Conservation (phyloP, 2,329 filamentous ascomycete species). For the Fusarium concolor region DNA sequence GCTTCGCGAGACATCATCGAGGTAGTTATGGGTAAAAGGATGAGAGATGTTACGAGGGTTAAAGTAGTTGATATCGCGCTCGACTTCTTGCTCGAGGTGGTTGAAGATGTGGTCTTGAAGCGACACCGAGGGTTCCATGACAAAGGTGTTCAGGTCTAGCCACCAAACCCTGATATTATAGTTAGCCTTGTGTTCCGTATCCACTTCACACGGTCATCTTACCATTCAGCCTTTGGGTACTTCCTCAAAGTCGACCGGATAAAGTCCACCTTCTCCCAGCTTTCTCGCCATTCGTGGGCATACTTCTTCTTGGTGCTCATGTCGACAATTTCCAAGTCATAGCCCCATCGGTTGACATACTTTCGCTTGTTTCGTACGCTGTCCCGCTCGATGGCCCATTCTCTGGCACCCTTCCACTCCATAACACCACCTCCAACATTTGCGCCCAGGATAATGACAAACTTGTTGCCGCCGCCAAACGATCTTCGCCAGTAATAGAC, state of each 20-base stretch:
- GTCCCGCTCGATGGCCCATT: constrained; percentile 98
- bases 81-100: constrained; percentile 77
- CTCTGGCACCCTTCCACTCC: constrained; percentile 97
- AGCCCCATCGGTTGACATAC: constrained; percentile 89
- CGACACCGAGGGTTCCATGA: constrained; percentile 95
- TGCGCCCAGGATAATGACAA: constrained; percentile 91
- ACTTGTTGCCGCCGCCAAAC: constrained; percentile 86
- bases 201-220: constrained; percentile 51
- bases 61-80: constrained; percentile 96
- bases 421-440: constrained; percentile 97
- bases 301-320: constrained; percentile 99
- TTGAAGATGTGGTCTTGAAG: constrained; percentile 93
- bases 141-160: constrained; percentile 96
- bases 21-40: constrained; percentile 77
- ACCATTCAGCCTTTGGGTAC: constrained; percentile 97
- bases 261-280: constrained; percentile 98
- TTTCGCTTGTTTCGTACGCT: constrained; percentile 95
- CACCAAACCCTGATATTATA: constrained; percentile 94
- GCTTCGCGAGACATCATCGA: constrained; percentile 80
- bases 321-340: constrained; percentile 95
- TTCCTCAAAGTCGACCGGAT: constrained; percentile 89
- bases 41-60: constrained; percentile 96
- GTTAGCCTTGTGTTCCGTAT: constrained; percentile 18
- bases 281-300: constrained; percentile 98
- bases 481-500: constrained; percentile 76